phyloP scores from a whole-genome alignment of 345 rosid species.

The Hibiscus trionum region DNA sequence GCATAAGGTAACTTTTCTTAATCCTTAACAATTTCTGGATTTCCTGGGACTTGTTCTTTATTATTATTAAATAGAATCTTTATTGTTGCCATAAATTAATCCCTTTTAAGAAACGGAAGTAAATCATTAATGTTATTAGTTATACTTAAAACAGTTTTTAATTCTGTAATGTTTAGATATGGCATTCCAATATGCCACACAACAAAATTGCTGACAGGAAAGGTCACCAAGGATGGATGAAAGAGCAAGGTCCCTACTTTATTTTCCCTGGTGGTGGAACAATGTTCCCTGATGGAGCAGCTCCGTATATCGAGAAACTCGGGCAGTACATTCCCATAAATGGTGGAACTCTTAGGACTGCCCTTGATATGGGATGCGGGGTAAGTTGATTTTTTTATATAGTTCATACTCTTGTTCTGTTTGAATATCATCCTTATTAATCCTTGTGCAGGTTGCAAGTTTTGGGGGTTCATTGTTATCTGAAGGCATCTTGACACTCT shows the following conservation, averaged over 20 bases:
- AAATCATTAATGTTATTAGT: neutral
- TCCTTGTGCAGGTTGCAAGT: conserved; percentile 68
- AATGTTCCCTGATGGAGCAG: conserved; percentile 93
- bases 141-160: neutral
- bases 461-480: conserved; percentile 76
- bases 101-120: neutral
- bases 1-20: conserved; percentile 47
- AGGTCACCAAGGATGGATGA: conserved; percentile 99
- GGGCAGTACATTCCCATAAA: conserved; percentile 67
- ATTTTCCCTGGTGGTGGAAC: conserved; percentile 98
- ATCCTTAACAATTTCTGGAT: neutral
- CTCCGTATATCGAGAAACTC: conserved; percentile 79
- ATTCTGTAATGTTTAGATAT: conserved; percentile 43
- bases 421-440: neutral
- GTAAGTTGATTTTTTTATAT: conserved; percentile 27
- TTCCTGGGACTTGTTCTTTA: neutral
- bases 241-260: conserved; percentile 70
- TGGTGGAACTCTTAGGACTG: conserved; percentile 76
- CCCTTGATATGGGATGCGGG: conserved; percentile 99
- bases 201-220: conserved; percentile 93
- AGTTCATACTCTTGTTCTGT: neutral
- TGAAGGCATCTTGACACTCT: conserved; percentile 62
- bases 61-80: neutral
- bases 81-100: neutral
- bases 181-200: conserved; percentile 96